phyloP scores from a whole-genome alignment of 2,329 filamentous ascomycete species.

The Coniochaeta sp. region DNA sequence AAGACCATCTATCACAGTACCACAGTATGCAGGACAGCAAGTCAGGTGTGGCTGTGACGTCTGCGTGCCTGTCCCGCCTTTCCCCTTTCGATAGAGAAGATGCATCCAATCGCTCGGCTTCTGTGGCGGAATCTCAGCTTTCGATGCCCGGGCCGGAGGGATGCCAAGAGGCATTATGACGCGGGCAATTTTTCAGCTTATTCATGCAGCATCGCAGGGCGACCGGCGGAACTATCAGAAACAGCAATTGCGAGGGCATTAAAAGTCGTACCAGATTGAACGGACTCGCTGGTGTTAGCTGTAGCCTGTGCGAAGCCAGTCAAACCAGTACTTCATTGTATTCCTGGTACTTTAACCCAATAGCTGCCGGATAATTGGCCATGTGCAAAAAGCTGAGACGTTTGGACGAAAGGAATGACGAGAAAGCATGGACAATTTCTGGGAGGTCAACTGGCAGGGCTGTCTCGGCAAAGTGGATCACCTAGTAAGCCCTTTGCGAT shows the following conservation, averaged over 20 bases:
- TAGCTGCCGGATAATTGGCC: background rate
- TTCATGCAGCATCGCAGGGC: background rate
- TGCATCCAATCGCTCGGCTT: background rate
- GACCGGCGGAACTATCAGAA: background rate
- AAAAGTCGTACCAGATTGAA: background rate
- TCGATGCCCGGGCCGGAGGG: background rate
- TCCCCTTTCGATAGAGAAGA: background rate
- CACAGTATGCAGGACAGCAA: background rate
- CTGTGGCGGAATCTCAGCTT: background rate
- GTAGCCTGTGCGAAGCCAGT: background rate
- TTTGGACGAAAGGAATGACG: background rate
- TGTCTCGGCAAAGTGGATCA: background rate
- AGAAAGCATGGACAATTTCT: background rate
- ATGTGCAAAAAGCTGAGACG: background rate
- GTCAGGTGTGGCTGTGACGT: background rate
- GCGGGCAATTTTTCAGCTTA: background rate
- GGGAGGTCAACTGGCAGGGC: no score
- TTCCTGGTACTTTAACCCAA: background rate
- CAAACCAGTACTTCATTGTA: no score
- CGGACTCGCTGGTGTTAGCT: background rate
- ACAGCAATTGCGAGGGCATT: background rate
- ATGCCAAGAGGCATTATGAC: background rate
- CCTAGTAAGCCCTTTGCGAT: background rate
- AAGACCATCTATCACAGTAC: no score
- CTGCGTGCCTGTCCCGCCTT: background rate